These are phyloP conservation scores for Spinacia oleracea DNA, from an alignment of 179 eudicot species.

Conservation along the genomic window DNA sequence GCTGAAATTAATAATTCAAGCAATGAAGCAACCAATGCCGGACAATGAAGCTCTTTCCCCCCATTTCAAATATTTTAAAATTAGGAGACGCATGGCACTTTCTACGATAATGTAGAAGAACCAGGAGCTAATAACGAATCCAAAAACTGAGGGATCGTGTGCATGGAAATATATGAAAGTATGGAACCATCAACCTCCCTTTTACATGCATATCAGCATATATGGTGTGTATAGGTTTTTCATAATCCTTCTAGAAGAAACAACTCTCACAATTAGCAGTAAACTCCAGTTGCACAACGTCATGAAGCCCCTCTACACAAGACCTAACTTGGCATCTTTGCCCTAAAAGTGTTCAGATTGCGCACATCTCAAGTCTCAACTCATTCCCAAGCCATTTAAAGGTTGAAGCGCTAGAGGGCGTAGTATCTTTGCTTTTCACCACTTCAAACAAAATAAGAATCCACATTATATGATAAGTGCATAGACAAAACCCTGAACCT, in stretches of 20 bases:
- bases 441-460: not conserved
- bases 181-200: not conserved
- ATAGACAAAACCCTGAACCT: not conserved
- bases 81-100: not conserved
- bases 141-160: too few species aligned
- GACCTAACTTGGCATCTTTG: not conserved
- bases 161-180: not conserved
- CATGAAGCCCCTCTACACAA: not conserved
- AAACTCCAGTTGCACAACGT: not conserved
- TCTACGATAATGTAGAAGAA: not conserved
- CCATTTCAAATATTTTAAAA: too few species aligned
- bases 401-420: not conserved
- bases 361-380: not conserved
- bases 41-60: not conserved
- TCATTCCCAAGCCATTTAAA: not conserved
- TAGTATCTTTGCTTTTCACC: not conserved
- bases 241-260: not conserved
- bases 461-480: not conserved
- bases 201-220: not conserved
- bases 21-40: not conserved
- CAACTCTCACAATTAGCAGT: not conserved
- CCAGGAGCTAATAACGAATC: not conserved
- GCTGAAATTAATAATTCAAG: too few species aligned
- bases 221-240: not conserved
- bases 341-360: not conserved